Evolutionary conservation across 306 rosid genomes (phyloP).

Genomic region (Coriaria nepalensis): DNA sequence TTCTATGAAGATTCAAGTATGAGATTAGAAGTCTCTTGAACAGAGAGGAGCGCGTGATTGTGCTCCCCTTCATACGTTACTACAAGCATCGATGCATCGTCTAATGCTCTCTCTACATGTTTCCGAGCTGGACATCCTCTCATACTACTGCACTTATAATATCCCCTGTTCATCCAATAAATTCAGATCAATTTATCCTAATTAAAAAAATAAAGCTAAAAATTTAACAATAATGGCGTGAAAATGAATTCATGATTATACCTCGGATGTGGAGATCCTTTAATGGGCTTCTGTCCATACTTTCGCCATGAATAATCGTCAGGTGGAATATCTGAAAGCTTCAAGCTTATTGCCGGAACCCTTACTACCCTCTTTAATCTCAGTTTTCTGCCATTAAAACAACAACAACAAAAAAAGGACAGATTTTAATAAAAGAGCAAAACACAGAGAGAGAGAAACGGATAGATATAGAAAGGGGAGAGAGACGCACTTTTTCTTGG

Average conservation of each 20-base stretch:
- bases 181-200: neutral
- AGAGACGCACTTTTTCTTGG: conserved; percentile 50
- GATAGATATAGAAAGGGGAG: neutral
- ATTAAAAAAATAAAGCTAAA: neutral
- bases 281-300: conserved; percentile 83
- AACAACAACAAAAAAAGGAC: neutral
- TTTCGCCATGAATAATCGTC: conserved; percentile 91
- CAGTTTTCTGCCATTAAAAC: conserved; percentile 30
- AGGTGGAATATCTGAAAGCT: conserved; percentile 83
- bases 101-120: conserved; percentile 87
- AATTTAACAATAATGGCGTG: neutral
- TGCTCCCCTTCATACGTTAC: conserved; percentile 95
- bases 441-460: neutral
- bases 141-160: conserved; percentile 95
- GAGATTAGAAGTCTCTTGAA: conserved; percentile 55
- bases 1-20: conserved; percentile 68
- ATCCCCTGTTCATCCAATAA: conserved; percentile 40
- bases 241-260: conserved; percentile 3
- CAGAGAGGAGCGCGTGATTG: conserved; percentile 49
- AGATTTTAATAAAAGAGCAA: neutral
- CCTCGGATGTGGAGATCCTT: conserved; percentile 94
- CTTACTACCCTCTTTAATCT: conserved; percentile 64
- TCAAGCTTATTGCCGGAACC: conserved; percentile 72
- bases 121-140: conserved; percentile 96
- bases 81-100: conserved; percentile 74